Conservation (phyloP, 768 basidiomycete genomes). For the Auricularia sp. region DNA sequence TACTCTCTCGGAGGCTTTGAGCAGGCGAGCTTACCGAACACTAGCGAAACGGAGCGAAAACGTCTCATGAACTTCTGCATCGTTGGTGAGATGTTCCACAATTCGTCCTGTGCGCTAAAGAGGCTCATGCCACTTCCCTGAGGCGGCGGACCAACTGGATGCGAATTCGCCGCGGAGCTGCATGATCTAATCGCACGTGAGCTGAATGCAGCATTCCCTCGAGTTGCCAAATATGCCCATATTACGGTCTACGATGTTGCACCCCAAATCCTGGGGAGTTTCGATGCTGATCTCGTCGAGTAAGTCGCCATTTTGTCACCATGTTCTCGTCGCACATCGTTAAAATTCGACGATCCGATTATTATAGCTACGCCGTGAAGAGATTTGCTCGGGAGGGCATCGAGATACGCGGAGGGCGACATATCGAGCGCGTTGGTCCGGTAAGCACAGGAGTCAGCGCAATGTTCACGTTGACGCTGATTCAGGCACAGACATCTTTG, state of each 20-base stretch:
- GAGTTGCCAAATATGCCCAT: constrained; percentile 48
- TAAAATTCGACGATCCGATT: constrained; percentile 1
- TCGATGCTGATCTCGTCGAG: constrained; percentile 58
- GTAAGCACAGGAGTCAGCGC: constrained; percentile 21
- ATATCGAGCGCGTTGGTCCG: constrained; percentile 58
- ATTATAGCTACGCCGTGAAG: constrained; percentile 52
- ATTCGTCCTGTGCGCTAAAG: constrained; percentile 13
- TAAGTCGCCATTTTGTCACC: constrained; percentile 21
- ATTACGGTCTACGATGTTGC: constrained; percentile 82
- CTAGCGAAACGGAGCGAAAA: constrained; percentile 63
- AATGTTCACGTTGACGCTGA: neutral
- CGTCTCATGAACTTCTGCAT: constrained; percentile 79
- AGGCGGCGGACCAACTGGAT: constrained; percentile 72
- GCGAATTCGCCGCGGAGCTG: constrained; percentile 77
- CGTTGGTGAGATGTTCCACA: constrained; percentile 50
- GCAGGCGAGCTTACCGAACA: constrained; percentile 70
- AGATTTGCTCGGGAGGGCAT: constrained; percentile 70
- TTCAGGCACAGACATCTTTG: constrained; percentile 42
- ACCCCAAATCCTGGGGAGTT: constrained; percentile 60
- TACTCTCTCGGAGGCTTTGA: constrained; percentile 50
- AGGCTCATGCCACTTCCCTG: neutral
- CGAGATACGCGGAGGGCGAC: constrained; percentile 56
- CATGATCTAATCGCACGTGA: constrained; percentile 69
- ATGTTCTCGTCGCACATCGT: neutral
- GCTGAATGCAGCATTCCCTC: constrained; percentile 48